A percentile compares a stretch with the other conserved stretches of the same genome.
phyloP scores from a whole-genome alignment of 805 yeast genomes.

The Candida pseudofarinosa region DNA sequence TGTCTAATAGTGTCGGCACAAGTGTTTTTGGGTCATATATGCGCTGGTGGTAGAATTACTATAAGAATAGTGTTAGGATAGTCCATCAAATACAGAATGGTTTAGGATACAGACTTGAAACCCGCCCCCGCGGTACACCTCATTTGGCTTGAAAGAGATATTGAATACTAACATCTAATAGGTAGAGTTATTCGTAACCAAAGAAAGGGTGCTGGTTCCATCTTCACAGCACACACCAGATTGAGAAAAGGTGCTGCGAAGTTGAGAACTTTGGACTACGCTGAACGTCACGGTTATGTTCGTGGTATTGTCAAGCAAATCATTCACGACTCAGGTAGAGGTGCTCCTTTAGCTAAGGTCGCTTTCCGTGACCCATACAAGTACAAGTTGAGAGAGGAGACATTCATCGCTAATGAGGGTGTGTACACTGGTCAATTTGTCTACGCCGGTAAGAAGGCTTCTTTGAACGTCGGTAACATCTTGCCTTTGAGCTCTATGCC shows the following conservation, averaged over 20 bases:
- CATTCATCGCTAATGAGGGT: constrained; percentile 99
- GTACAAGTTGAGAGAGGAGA: constrained; percentile 97
- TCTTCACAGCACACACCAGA: constrained; percentile 99
- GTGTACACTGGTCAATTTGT: constrained; percentile 99
- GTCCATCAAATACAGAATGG: too few species aligned
- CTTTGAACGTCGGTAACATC: constrained; percentile 94
- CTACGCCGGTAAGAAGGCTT: constrained; percentile 98
- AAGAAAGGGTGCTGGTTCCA: constrained; percentile 99
- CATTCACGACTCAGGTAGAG: constrained; percentile 99
- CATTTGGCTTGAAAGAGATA: not conserved
- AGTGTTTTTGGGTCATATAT: too few species aligned
- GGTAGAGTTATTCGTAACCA: constrained; percentile 99
- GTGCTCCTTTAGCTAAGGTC: constrained; percentile 99
- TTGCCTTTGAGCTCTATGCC: constrained; percentile 96
- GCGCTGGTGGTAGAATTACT: too few species aligned
- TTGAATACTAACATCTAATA: constrained; percentile 23
- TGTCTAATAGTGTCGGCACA: too few species aligned
- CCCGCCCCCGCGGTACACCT: not conserved
- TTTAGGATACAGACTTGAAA: not conserved
- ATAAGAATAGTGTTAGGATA: too few species aligned
- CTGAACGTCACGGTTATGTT: constrained; percentile 99
- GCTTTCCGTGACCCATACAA: constrained; percentile 99
- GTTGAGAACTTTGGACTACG: constrained; percentile 97
- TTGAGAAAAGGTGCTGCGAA: constrained; percentile 99
- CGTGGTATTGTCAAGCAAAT: constrained; percentile 99